Conservation (phyloP, 768 basidiomycete species). For the Dioszegia aurantiaca region DNA sequence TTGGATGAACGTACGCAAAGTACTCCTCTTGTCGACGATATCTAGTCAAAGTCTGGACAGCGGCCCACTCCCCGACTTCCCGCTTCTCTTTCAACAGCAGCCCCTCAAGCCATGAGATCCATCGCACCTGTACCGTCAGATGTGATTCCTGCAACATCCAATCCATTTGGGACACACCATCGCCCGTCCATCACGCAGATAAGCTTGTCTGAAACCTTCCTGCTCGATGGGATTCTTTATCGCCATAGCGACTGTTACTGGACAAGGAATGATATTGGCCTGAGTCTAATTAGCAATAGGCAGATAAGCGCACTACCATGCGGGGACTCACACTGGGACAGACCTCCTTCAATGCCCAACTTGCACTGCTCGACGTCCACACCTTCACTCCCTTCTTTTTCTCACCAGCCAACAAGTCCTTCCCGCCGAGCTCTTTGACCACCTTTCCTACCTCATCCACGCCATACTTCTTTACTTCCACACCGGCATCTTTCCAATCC, state of each 20-base stretch:
- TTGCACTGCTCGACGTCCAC: conserved; percentile 18
- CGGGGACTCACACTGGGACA: conserved; percentile 52
- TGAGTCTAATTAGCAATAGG: conserved; percentile 16
- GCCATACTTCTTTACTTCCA: conserved; percentile 57
- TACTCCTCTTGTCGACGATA: conserved; percentile 42
- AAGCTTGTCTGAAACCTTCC: conserved; percentile 75
- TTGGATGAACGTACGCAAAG: conserved; percentile 39
- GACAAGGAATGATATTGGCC: conserved; percentile 60
- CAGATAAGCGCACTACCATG: not conserved
- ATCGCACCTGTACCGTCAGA: conserved; percentile 57
- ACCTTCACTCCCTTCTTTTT: conserved; percentile 8
- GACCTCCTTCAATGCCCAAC: conserved; percentile 22
- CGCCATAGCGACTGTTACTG: conserved; percentile 73
- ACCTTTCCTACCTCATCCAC: conserved; percentile 57
- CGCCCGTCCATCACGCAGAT: conserved; percentile 83
- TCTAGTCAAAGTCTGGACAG: conserved; percentile 66
- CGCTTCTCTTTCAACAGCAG: conserved; percentile 72
- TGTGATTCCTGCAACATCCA: too few species aligned
- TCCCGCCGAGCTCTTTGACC: conserved; percentile 26
- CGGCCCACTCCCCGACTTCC: conserved; percentile 82
- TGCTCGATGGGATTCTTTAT: conserved; percentile 86
- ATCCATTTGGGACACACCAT: conserved; percentile 38
- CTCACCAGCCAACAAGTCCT: conserved; percentile 8
- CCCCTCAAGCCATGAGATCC: conserved; percentile 86
- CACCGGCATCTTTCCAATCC: conserved; percentile 18